Evolutionary conservation across 2,329 filamentous ascomycete species (phyloP).

Genomic region (Exophiala oligosperma): DNA sequence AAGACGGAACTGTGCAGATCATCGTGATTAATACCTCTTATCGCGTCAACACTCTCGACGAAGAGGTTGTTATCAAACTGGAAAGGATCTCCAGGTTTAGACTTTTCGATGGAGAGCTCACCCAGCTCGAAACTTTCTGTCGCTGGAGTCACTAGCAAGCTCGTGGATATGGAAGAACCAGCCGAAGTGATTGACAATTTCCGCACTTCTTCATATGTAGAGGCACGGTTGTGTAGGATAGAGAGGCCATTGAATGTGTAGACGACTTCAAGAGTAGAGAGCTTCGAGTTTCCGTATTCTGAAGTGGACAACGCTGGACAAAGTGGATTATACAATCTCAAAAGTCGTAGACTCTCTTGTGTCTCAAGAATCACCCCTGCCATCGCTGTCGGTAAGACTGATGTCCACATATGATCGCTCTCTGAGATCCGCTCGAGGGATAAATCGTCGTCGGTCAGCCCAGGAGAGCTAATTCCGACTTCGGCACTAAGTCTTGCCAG

Average conservation of each 20-base stretch:
- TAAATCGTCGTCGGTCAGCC: not conserved
- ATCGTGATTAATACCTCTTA: conserved; percentile 2
- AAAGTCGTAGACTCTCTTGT: conserved; percentile 13
- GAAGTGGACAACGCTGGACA: conserved; percentile 9
- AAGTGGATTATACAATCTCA: conserved; percentile 9
- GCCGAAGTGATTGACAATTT: conserved; percentile 3
- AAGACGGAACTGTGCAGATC: conserved; percentile 11
- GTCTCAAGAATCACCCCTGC: conserved; percentile 7
- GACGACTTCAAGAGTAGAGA: conserved; percentile 8
- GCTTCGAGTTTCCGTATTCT: not conserved
- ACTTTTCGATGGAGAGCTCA: not conserved
- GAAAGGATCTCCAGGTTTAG: conserved; percentile 5
- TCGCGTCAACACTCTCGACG: not conserved
- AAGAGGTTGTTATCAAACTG: conserved; percentile 11
- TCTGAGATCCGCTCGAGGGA: not conserved
- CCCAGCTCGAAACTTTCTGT: conserved; percentile 4
- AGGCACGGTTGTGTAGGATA: conserved; percentile 6
- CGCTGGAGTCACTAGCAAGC: not conserved
- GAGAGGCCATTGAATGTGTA: conserved; percentile 11
- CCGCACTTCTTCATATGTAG: conserved; percentile 18
- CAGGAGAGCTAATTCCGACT: conserved; percentile 7
- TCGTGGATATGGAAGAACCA: conserved; percentile 2
- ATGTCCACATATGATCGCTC: not conserved
- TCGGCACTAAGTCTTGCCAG: conserved; percentile 11
- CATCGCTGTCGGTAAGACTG: conserved; percentile 5